Conservation (phyloP, 805 yeast species). For the Wickerhamomyces xylosicus region DNA sequence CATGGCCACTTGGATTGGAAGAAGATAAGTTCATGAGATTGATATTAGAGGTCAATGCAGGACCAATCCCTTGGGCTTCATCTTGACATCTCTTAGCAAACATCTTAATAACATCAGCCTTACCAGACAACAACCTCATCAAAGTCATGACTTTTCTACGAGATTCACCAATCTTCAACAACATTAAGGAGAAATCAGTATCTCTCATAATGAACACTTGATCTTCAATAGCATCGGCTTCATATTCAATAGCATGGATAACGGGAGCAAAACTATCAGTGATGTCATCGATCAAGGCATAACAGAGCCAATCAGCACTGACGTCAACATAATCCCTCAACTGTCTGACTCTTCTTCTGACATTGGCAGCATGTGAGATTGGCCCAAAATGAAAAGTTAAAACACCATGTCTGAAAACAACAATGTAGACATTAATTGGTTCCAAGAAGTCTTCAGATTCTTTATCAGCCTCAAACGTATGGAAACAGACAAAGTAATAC, state of each 20-base stretch:
- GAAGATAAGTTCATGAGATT: constrained; percentile 26
- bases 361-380: constrained; percentile 89
- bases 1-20: constrained; percentile 1
- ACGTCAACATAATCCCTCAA: constrained; percentile 70
- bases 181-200: constrained; percentile 65
- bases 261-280: constrained; percentile 82
- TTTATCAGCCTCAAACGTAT: constrained; percentile 82
- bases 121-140: constrained; percentile 81
- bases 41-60: constrained; percentile 28
- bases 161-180: constrained; percentile 77
- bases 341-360: constrained; percentile 74
- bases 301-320: constrained; percentile 74
- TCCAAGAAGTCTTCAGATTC: constrained; percentile 79
- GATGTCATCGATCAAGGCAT: constrained; percentile 74
- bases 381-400: constrained; percentile 89
- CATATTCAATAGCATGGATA: constrained; percentile 65
- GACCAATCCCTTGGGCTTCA: constrained; percentile 31
- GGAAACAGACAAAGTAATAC: constrained; percentile 94
- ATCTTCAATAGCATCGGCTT: constrained; percentile 71
- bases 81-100: constrained; percentile 93
- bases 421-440: constrained; percentile 71
- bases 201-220: constrained; percentile 76
- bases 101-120: constrained; percentile 94
- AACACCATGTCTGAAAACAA: constrained; percentile 86
- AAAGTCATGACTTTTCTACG: constrained; percentile 88